Percentiles rank a stretch among this genome's conserved stretches.
Conservation (phyloP, 352 stramenopile species). For the Globisporangium paroecandrum region DNA sequence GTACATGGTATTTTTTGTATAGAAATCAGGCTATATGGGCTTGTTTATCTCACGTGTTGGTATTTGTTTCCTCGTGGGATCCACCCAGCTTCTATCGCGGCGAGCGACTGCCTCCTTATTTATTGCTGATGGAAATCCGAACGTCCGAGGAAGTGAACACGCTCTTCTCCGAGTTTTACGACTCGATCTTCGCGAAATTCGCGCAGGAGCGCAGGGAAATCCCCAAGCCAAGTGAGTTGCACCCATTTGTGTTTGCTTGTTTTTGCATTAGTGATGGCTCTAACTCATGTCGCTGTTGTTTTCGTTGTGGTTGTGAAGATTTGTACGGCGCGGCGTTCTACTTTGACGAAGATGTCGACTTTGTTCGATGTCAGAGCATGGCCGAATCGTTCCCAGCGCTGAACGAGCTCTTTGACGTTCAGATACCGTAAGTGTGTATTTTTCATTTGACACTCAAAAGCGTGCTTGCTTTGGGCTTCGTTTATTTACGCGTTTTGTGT, state of each 20-base stretch:
- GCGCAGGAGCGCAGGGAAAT: constrained; percentile 27
- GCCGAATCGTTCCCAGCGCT: constrained; percentile 37
- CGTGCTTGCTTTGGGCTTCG: not conserved
- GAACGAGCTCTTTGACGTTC: constrained; percentile 25
- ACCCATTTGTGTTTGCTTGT: too few species aligned
- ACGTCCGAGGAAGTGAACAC: constrained; percentile 21
- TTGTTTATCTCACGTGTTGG: not conserved
- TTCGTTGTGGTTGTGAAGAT: constrained; percentile 22
- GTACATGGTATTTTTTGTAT: not conserved
- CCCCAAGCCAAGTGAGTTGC: constrained; percentile 31
- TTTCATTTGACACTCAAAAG: not conserved
- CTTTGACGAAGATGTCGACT: constrained; percentile 62
- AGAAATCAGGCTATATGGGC: too few species aligned
- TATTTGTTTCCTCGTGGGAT: not conserved
- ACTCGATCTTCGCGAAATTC: constrained; percentile 46
- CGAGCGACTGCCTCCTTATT: constrained; percentile 34
- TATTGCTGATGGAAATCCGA: constrained; percentile 51
- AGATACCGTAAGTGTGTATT: constrained; percentile 34
- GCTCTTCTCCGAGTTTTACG: constrained; percentile 51
- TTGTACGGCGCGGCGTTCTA: constrained; percentile 61
- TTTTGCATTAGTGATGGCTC: too few species aligned
- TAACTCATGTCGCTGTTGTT: too few species aligned
- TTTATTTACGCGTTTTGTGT: not conserved
- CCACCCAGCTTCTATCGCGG: constrained; percentile 3
- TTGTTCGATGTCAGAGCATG: constrained; percentile 61